Percentiles rank a stretch among this genome's conserved stretches.
Conservation (phyloP, 768 basidiomycete genomes). For the Hericium erinaceus region DNA sequence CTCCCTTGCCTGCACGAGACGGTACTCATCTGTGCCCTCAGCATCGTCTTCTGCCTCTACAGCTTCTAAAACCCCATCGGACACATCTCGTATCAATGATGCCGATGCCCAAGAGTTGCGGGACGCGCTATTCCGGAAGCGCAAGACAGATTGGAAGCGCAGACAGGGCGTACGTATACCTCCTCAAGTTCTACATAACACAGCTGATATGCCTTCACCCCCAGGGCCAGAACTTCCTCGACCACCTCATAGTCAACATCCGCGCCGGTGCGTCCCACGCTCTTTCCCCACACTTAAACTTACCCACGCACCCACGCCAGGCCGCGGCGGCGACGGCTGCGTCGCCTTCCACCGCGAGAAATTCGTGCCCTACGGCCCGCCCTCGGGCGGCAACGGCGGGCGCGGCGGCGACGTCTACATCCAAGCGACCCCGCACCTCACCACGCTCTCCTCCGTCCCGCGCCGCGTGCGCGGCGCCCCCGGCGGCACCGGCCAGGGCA, state of each 20-base stretch:
- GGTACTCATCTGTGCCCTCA: background rate
- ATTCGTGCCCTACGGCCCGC: constrained; percentile 73
- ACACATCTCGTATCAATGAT: background rate
- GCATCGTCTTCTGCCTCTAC: background rate
- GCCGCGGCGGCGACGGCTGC: constrained; percentile 84
- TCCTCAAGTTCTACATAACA: background rate
- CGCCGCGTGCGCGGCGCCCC: constrained; percentile 57
- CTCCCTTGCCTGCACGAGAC: background rate
- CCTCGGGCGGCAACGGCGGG: constrained; percentile 91
- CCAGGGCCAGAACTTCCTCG: constrained; percentile 73
- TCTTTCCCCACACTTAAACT: background rate
- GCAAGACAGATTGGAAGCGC: constrained; percentile 69
- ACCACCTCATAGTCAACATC: constrained; percentile 72
- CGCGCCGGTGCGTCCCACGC: constrained; percentile 45
- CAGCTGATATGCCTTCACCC: background rate
- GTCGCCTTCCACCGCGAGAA: constrained; percentile 92
- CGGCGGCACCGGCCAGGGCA: constrained; percentile 71
- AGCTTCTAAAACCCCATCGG: background rate
- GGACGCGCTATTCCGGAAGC: constrained; percentile 28
- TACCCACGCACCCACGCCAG: constrained; percentile 28
- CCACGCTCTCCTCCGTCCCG: constrained; percentile 65
- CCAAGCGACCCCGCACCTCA: constrained; percentile 65
- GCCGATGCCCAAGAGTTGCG: background rate
- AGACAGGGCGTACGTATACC: constrained; percentile 47
- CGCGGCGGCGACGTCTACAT: constrained; percentile 84